phyloP scores from a whole-genome alignment of 2,329 filamentous ascomycete species.

The Colletotrichum costaricense region DNA sequence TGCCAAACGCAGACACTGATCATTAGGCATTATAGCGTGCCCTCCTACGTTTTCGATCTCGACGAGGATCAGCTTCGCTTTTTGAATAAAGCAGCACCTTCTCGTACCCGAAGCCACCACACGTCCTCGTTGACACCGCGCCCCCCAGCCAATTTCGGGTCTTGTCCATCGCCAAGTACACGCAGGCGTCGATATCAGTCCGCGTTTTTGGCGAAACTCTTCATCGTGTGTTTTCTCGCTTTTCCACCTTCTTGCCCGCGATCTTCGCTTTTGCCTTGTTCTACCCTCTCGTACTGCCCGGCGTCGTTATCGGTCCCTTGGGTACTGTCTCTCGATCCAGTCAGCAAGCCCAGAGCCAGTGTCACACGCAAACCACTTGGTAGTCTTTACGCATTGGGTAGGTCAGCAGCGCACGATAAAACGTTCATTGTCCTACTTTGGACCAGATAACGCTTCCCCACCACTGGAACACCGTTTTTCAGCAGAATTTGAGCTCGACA shows the following conservation, averaged over 20 bases:
- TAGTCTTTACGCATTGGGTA: background rate
- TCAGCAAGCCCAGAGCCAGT: background rate
- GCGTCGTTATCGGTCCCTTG: background rate
- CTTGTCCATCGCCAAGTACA: slow-evolving; percentile 31
- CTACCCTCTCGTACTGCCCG: background rate
- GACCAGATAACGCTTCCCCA: background rate
- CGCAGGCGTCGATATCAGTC: slow-evolving; percentile 20
- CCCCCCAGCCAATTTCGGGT: background rate
- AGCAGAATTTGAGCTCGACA: background rate
- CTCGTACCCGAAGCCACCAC: background rate
- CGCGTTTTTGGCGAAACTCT: background rate
- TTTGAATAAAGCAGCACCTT: background rate
- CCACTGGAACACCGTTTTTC: background rate
- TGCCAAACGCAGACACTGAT: slow-evolving; percentile 9
- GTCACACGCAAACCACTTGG: background rate
- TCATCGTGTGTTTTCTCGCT: background rate
- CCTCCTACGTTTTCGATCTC: background rate
- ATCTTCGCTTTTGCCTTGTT: background rate
- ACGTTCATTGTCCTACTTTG: background rate
- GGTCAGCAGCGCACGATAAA: background rate
- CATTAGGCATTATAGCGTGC: slow-evolving; percentile 8
- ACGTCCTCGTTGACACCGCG: background rate
- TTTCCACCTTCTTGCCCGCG: background rate
- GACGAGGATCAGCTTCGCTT: background rate
- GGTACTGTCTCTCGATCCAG: background rate